Conservation (phyloP, 1,139 yeast genomes). For the Wickerhamomyces sp. region DNA sequence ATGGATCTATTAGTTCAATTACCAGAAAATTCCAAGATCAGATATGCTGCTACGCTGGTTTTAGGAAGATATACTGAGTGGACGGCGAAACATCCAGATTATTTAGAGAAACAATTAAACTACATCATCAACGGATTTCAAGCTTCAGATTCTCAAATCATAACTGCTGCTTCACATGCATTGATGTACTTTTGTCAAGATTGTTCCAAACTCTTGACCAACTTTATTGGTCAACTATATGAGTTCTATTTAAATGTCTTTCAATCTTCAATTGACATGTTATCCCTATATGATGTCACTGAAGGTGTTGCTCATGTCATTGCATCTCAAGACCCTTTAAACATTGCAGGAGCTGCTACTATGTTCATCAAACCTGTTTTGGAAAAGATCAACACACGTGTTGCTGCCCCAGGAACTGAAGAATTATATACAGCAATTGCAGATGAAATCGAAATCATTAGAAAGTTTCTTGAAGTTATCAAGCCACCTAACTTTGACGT, state of each 20-base stretch:
- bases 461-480: slow-evolving; percentile 65
- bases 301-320: slow-evolving; percentile 90
- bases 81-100: slow-evolving; percentile 84
- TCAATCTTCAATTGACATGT: slow-evolving; percentile 48
- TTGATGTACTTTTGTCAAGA: slow-evolving; percentile 93
- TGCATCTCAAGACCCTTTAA: slow-evolving; percentile 45
- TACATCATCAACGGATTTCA: slow-evolving; percentile 81
- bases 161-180: slow-evolving; percentile 89
- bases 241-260: slow-evolving; percentile 67
- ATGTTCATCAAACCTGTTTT: slow-evolving; percentile 70
- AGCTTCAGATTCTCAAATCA: slow-evolving; percentile 43
- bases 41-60: slow-evolving; percentile 90
- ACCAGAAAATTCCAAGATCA: slow-evolving; percentile 82
- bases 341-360: slow-evolving; percentile 40
- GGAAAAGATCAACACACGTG: slow-evolving; percentile 35
- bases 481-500: slow-evolving; percentile 34
- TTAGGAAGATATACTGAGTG: slow-evolving; percentile 94
- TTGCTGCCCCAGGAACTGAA: slow-evolving; percentile 29
- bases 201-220: slow-evolving; percentile 64
- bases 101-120: slow-evolving; percentile 74
- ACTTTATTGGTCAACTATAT: slow-evolving; percentile 71
- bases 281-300: slow-evolving; percentile 72
- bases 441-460: slow-evolving; percentile 69
- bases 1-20: slow-evolving; percentile 65
- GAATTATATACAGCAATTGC: slow-evolving; percentile 48